Evolutionary conservation across 2,329 filamentous ascomycete genomes (phyloP).

Genomic region (Periconia sp.): DNA sequence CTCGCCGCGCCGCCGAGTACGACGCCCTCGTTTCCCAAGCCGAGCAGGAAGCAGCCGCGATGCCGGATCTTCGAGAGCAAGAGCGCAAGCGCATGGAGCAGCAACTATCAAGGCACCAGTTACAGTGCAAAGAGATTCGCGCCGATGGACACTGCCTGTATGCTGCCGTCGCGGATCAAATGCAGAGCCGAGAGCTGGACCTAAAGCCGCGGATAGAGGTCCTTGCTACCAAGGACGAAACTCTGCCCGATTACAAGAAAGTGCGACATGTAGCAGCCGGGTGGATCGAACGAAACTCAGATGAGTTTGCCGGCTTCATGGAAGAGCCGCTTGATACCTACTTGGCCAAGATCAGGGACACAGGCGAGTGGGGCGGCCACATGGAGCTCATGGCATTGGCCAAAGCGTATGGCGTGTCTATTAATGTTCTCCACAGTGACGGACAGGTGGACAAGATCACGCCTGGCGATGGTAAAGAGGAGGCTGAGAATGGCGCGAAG

Average conservation of each 20-base stretch:
- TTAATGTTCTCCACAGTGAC: slow-evolving; percentile 81
- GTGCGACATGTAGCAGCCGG: slow-evolving; percentile 72
- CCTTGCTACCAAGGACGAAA: slow-evolving; percentile 16
- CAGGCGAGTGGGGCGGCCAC: slow-evolving; percentile 95
- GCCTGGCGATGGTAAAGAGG: slow-evolving; percentile 44
- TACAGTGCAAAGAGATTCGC: slow-evolving; percentile 76
- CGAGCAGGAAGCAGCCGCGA: slow-evolving; percentile 66
- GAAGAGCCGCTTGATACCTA: slow-evolving; percentile 78
- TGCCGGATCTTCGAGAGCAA: slow-evolving; percentile 42
- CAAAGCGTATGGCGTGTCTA: slow-evolving; percentile 74
- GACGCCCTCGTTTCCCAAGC: slow-evolving; percentile 70
- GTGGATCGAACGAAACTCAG: slow-evolving; percentile 72
- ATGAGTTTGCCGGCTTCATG: slow-evolving; percentile 84
- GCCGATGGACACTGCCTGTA: slow-evolving; percentile 97
- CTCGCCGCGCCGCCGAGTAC: slow-evolving; percentile 82
- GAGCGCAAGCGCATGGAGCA: slow-evolving; percentile 63
- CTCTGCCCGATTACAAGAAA: slow-evolving; percentile 57
- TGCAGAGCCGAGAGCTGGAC: slow-evolving; percentile 51
- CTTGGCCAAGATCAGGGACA: slow-evolving; percentile 75
- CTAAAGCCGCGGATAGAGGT: slow-evolving; percentile 38
- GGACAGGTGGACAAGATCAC: slow-evolving; percentile 77
- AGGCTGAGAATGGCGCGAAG: slow-evolving; percentile 49
- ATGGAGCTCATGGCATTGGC: slow-evolving; percentile 85
- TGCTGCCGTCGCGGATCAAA: slow-evolving; percentile 84
- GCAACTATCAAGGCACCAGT: slow-evolving; percentile 63